Evolutionary conservation across 768 basidiomycete genomes (phyloP).

Genomic region (Lentinula edodes): DNA sequence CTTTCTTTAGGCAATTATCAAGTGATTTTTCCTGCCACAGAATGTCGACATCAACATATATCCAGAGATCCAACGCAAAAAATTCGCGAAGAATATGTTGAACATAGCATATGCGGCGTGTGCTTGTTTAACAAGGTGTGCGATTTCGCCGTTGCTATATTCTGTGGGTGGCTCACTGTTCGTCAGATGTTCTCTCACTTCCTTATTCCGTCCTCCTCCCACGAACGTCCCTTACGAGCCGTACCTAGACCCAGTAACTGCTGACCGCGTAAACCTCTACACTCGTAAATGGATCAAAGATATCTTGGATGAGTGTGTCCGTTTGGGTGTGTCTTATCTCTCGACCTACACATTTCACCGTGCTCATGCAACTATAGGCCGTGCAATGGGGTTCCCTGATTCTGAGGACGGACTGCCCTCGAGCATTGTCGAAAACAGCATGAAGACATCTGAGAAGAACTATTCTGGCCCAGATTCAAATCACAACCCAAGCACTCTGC

Average conservation of each 20-base stretch:
- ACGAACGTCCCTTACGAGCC: slow-evolving; percentile 29
- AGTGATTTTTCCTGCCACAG: neutral
- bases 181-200: slow-evolving; percentile 36
- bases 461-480: slow-evolving; percentile 37
- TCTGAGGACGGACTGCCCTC: slow-evolving; percentile 42
- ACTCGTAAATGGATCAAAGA: slow-evolving; percentile 43
- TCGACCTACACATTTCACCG: neutral
- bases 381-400: slow-evolving; percentile 41
- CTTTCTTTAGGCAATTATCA: neutral
- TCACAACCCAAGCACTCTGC: slow-evolving; percentile 57
- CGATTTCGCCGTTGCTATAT: neutral
- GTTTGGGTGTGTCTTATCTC: slow-evolving; percentile 24
- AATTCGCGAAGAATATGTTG: slow-evolving; percentile 63
- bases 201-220: slow-evolving; percentile 44
- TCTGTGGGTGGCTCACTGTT: neutral
- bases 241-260: slow-evolving; percentile 34
- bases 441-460: slow-evolving; percentile 31
- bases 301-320: slow-evolving; percentile 39
- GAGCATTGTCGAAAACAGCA: slow-evolving; percentile 29
- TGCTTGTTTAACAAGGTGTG: slow-evolving; percentile 44
- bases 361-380: slow-evolving; percentile 11
- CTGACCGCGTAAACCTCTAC: slow-evolving; percentile 32
- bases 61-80: slow-evolving; percentile 55
- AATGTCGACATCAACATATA: neutral
- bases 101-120: slow-evolving; percentile 52